Evolutionary conservation across 768 basidiomycete species (phyloP), one percentile per base, ranked within the genome.

Genomic region (Suillus subalutaceus): DNA sequence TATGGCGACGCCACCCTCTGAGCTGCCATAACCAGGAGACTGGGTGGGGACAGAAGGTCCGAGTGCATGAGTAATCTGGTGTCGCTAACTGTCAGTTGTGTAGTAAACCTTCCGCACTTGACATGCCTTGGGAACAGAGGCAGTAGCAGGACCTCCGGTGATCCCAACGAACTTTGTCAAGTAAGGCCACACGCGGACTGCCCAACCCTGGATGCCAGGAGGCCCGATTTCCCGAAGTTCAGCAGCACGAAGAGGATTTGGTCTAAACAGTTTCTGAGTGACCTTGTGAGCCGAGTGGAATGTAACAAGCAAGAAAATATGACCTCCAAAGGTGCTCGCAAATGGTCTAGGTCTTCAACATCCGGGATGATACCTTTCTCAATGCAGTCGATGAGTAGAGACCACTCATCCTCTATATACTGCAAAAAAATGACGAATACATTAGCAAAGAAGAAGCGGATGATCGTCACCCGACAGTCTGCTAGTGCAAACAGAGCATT

Each of bases 401-500:
- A 56, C 72, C 69, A 72, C 15, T 67, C 64, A 8, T 72, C 69
- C 26, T 74, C 59, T 8, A 71, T 53, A 37, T 63, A 59, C 12
- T 53, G 64, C 10, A 73, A n/a, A 26, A 74, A 50, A 37, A 64
- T 69, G 3, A 69, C 15, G 23, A 72, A 68, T 16, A 62, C 16
- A 2, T 67, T 65, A 30, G 63, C 50, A 10, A 72, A 70, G 1
- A 63, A 32, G 16, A 59, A 18, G 1, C 2, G 3, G 26, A 74
- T 64, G 5, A 1, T 26, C 1, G 23, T 18, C 13, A 75, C 4
- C 6, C 66, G 38, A n/a, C 46, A 50, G 32, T 37, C 41, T 8
- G 59, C 50, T 9, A 74, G 65, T 58, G 67, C 69, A 62, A 74
- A 74, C 9, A 73, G 66, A 9, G 68, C 70, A n/a, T 73, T 69